phyloP scores from a whole-genome alignment of 441 rosid species.

The Croton setiger region DNA sequence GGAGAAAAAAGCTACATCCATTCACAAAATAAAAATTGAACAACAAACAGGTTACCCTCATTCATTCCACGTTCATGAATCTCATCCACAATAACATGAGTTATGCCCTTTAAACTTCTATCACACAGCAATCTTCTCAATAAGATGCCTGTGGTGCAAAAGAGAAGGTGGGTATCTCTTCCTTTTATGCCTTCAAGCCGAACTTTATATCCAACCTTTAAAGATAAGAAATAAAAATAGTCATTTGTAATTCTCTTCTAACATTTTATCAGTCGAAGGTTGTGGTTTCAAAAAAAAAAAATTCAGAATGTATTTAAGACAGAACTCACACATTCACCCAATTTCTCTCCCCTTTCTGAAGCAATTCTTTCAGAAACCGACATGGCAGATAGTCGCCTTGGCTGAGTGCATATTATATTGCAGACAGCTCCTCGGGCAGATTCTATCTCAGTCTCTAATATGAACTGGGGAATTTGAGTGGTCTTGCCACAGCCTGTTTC shows the following conservation, averaged over 20 bases:
- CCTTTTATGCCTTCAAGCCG: slow-evolving; percentile 89
- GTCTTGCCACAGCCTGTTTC: slow-evolving; percentile 99
- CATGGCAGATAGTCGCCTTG: slow-evolving; percentile 85
- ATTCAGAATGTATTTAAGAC: slow-evolving; percentile 8
- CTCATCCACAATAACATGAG: slow-evolving; percentile 91
- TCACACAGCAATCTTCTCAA: slow-evolving; percentile 87
- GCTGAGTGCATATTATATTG: slow-evolving; percentile 88
- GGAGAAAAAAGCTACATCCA: background rate
- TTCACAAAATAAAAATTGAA: slow-evolving; percentile 16
- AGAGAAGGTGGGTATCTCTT: slow-evolving; percentile 80
- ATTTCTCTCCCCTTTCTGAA: slow-evolving; percentile 85
- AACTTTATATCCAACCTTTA: slow-evolving; percentile 91
- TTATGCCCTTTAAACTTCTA: slow-evolving; percentile 77
- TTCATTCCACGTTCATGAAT: slow-evolving; percentile 98
- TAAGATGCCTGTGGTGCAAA: slow-evolving; percentile 94
- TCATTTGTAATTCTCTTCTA: slow-evolving; percentile 15
- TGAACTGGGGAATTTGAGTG: slow-evolving; percentile 88
- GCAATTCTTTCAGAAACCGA: slow-evolving; percentile 96
- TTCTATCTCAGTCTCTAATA: slow-evolving; percentile 75
- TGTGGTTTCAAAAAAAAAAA: slow-evolving; percentile 22
- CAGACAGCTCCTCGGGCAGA: slow-evolving; percentile 70
- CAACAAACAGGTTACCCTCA: slow-evolving; percentile 56
- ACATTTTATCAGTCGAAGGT: slow-evolving; percentile 8
- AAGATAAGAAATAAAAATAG: slow-evolving; percentile 14
- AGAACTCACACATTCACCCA: slow-evolving; percentile 90